phyloP scores from a whole-genome alignment of 2,329 filamentous ascomycete genomes.

The Beauveria caledonica region DNA sequence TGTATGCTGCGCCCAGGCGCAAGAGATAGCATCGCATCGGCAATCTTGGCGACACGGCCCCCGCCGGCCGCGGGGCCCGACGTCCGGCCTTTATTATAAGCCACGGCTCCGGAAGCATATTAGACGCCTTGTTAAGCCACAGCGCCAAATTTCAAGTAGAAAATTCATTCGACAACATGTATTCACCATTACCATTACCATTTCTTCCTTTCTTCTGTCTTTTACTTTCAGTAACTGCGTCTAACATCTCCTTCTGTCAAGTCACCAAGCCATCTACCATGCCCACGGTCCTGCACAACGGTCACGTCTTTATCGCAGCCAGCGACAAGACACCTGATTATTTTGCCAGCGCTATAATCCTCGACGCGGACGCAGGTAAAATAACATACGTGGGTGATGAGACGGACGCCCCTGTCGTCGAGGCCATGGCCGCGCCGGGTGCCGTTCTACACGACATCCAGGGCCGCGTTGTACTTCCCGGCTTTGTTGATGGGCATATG shows the following conservation, averaged over 20 bases:
- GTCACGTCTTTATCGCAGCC: conserved; percentile 3
- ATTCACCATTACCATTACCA: neutral
- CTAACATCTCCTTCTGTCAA: neutral
- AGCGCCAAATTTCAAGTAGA: neutral
- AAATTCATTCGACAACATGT: neutral
- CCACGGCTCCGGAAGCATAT: neutral
- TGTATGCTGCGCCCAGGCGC: neutral
- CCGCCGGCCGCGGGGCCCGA: neutral
- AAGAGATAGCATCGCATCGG: neutral
- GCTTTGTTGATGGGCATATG: conserved; percentile 45
- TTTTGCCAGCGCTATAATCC: conserved; percentile 3
- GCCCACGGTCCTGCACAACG: conserved; percentile 9
- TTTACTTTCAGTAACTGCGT: neutral
- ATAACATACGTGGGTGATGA: conserved; percentile 8
- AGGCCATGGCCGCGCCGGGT: neutral
- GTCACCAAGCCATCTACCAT: neutral
- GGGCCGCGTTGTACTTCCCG: conserved; percentile 32
- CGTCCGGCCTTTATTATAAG: neutral
- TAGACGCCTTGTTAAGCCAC: neutral
- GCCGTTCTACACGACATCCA: conserved; percentile 13
- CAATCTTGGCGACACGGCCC: neutral
- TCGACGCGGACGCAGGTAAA: neutral
- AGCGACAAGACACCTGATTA: neutral
- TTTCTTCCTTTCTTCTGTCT: neutral
- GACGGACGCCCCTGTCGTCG: neutral